Conservation (phyloP, 495 filamentous ascomycete species). For the Lindgomyces ingoldianus region DNA sequence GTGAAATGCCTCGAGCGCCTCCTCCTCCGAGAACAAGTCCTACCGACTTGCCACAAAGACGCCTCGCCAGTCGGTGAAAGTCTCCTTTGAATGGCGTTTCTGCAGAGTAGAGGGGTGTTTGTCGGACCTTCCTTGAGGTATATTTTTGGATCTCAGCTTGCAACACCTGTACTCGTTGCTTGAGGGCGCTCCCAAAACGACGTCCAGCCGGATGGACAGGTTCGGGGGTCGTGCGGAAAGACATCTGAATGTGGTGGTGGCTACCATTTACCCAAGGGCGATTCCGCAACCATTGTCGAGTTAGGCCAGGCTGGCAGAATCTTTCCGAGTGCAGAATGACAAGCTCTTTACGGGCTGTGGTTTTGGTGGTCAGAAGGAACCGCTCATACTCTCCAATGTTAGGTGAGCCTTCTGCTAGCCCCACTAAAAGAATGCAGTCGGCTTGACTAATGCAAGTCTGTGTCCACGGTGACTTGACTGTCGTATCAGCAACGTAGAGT, state of each 20-base stretch:
- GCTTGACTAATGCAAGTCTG: conserved; percentile 97
- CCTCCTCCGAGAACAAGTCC: conserved; percentile 93
- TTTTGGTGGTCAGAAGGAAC: conserved; percentile 95
- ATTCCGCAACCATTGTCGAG: conserved; percentile 86
- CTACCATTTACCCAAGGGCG: conserved; percentile 98
- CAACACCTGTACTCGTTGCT: conserved; percentile 88
- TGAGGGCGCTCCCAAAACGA: conserved; percentile 80
- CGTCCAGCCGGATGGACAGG: conserved; percentile 75
- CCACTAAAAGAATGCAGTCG: conserved; percentile 91
- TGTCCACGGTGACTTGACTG: conserved; percentile 94
- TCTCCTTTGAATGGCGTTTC: conserved; percentile 94
- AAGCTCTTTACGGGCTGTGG: conserved; percentile 90
- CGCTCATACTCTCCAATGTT: conserved; percentile 93
- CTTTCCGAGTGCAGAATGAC: conserved; percentile 91
- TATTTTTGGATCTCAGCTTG: conserved; percentile 98
- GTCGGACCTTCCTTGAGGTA: conserved; percentile 80
- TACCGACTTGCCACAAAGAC: conserved; percentile 91
- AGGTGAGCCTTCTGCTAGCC: conserved; percentile 84
- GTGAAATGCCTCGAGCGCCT: conserved; percentile 85
- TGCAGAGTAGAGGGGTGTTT: conserved; percentile 84
- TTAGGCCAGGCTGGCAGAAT: conserved; percentile 80
- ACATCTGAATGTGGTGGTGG: conserved; percentile 97
- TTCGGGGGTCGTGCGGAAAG: conserved; percentile 74
- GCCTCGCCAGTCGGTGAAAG: conserved; percentile 87
- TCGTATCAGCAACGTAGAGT: conserved; percentile 96